Conservation (phyloP, 2,329 filamentous ascomycete species). For the Zasmidium angulare region DNA sequence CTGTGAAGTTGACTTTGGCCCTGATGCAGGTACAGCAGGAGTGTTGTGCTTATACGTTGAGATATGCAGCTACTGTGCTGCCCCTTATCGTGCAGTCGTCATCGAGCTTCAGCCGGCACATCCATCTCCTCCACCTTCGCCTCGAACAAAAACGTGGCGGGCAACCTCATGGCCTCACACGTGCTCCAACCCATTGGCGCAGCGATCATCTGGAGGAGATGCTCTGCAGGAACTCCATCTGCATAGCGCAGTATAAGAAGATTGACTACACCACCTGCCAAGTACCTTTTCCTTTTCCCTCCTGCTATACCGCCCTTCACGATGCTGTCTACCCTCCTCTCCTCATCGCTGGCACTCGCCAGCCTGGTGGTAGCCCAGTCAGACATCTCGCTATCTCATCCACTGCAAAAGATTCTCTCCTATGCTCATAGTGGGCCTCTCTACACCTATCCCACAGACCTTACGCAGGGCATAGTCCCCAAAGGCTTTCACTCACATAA, state of each 20-base stretch:
- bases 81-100: neutral
- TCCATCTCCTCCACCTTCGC: neutral
- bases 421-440: slow-evolving; percentile 53
- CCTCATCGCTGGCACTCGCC: slow-evolving; percentile 12
- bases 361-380: slow-evolving; percentile 26
- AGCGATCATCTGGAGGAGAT: neutral
- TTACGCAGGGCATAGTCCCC: slow-evolving; percentile 61
- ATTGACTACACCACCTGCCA: neutral
- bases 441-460: slow-evolving; percentile 61
- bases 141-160: neutral
- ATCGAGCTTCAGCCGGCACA: neutral
- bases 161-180: slow-evolving; percentile 1
- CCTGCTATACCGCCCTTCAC: neutral
- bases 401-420: slow-evolving; percentile 56
- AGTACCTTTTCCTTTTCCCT: neutral
- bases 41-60: neutral
- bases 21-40: neutral
- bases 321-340: slow-evolving; percentile 17
- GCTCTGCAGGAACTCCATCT: neutral
- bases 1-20: neutral
- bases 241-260: neutral
- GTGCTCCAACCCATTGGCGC: slow-evolving; percentile 5
- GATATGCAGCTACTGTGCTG: neutral
- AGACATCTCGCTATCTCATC: slow-evolving; percentile 43
- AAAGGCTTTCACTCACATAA: slow-evolving; percentile 60